Conservation (phyloP, 202 grass and related monocot genomes). For the Setaria viridis region DNA sequence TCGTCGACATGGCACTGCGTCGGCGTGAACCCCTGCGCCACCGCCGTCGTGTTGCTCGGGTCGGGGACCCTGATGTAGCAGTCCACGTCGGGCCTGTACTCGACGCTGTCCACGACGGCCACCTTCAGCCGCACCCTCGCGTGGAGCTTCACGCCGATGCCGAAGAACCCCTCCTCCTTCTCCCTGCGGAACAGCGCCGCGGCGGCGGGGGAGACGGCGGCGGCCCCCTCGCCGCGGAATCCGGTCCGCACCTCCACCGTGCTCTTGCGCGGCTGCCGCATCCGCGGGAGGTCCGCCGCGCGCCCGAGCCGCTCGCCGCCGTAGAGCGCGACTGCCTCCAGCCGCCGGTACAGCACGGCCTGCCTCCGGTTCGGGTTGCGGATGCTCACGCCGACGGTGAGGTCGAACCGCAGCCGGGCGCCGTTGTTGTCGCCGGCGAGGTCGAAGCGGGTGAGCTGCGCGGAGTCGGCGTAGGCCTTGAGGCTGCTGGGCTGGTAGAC, state of each 20-base stretch:
- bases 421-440: neutral
- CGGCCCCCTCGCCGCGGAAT: slow-evolving; percentile 36
- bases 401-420: slow-evolving; percentile 33
- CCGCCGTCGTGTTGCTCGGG: slow-evolving; percentile 51
- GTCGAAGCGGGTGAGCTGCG: slow-evolving; percentile 54
- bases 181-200: slow-evolving; percentile 44
- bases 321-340: slow-evolving; percentile 51
- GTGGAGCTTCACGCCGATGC: slow-evolving; percentile 57
- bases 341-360: slow-evolving; percentile 40
- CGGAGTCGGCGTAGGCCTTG: slow-evolving; percentile 56
- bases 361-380: slow-evolving; percentile 54
- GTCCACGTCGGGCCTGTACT: slow-evolving; percentile 55
- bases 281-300: slow-evolving; percentile 25
- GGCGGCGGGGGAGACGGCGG: neutral
- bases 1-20: slow-evolving; percentile 58
- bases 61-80: slow-evolving; percentile 61
- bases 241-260: slow-evolving; percentile 35
- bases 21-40: slow-evolving; percentile 47
- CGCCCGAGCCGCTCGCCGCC: slow-evolving; percentile 40
- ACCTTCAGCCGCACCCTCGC: slow-evolving; percentile 54
- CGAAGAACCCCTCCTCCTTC: slow-evolving; percentile 58
- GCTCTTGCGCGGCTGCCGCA: slow-evolving; percentile 52
- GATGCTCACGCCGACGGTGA: slow-evolving; percentile 49
- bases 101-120: slow-evolving; percentile 48
- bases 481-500: slow-evolving; percentile 53